Conservation (phyloP, 1,284 basidiomycete genomes). For the Sanghuangporus sanghuang region DNA sequence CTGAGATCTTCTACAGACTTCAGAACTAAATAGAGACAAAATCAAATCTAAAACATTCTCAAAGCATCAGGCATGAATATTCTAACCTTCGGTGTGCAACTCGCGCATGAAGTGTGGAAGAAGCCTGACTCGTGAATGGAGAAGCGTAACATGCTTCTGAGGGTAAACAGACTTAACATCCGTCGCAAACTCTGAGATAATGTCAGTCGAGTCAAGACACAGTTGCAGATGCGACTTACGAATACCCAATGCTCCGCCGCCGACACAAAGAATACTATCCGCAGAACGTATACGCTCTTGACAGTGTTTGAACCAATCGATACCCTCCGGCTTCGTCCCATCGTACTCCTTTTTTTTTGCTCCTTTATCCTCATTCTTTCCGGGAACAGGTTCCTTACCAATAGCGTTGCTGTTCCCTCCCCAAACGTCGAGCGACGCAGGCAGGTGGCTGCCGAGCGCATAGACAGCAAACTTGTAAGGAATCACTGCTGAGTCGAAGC, state of each 20-base stretch:
- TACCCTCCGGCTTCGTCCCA: constrained; percentile 15
- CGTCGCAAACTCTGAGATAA: constrained; percentile 51
- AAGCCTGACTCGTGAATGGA: constrained; percentile 58
- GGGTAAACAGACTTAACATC: constrained; percentile 64
- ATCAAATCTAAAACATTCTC: neutral
- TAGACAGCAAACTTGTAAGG: constrained; percentile 54
- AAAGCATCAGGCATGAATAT: neutral
- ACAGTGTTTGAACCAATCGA: constrained; percentile 43
- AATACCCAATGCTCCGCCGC: constrained; percentile 58
- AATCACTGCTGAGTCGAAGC: constrained; percentile 28
- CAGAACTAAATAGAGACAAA: constrained; percentile 27
- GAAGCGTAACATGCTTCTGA: constrained; percentile 53
- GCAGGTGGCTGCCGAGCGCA: constrained; percentile 52
- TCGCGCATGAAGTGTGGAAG: constrained; percentile 53
- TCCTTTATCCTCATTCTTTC: neutral
- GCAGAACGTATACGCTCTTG: constrained; percentile 40
- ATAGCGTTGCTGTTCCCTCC: constrained; percentile 6
- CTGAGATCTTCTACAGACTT: constrained; percentile 37
- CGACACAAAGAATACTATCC: constrained; percentile 47
- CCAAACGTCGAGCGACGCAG: constrained; percentile 53
- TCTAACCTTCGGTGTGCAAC: constrained; percentile 52
- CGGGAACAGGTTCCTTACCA: neutral
- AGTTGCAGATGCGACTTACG: constrained; percentile 35
- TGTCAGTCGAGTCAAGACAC: constrained; percentile 6
- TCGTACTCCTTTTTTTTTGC: neutral